Conservation (phyloP, 371 early-diverging fungal species). For the Mucor circinelloides region DNA sequence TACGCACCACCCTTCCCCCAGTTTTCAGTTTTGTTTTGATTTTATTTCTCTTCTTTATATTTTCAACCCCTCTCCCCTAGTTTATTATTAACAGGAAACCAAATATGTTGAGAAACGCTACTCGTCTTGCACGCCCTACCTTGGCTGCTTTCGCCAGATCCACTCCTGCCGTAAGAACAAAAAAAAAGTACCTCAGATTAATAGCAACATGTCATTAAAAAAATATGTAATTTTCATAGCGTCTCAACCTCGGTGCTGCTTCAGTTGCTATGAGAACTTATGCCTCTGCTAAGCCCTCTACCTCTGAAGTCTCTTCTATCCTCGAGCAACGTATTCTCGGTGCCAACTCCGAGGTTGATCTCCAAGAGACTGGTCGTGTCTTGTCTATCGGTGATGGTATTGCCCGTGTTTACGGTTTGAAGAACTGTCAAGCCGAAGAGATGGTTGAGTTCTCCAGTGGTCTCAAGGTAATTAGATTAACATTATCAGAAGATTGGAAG, state of each 20-base stretch:
- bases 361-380: slow-evolving; percentile 97
- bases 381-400: slow-evolving; percentile 99
- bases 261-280: slow-evolving; percentile 50
- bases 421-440: slow-evolving; percentile 98
- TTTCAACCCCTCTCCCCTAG: slow-evolving; percentile 19
- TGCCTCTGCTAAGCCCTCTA: slow-evolving; percentile 68
- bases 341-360: slow-evolving; percentile 76
- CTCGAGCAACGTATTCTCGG: slow-evolving; percentile 94
- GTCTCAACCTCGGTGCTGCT: slow-evolving; percentile 57
- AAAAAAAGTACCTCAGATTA: background rate
- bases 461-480: slow-evolving; percentile 72
- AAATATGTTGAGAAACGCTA: slow-evolving; percentile 55
- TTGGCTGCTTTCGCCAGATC: slow-evolving; percentile 44
- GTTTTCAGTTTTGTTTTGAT: slow-evolving; percentile 29
- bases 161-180: slow-evolving; percentile 39
- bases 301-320: slow-evolving; percentile 89
- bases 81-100: background rate
- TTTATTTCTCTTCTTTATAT: slow-evolving; percentile 15
- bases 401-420: slow-evolving; percentile 97
- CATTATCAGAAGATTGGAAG: background rate
- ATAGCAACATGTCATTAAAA: background rate
- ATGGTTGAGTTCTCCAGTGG: slow-evolving; percentile 99
- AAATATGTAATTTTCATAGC: slow-evolving; percentile 25
- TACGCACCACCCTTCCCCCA: slow-evolving; percentile 20
- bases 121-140: slow-evolving; percentile 52